Evolutionary conservation across 2,329 filamentous ascomycete genomes (phyloP), one percentile per base, ranked within the genome.

Genomic region (Fonsecaea multimorphosa): DNA sequence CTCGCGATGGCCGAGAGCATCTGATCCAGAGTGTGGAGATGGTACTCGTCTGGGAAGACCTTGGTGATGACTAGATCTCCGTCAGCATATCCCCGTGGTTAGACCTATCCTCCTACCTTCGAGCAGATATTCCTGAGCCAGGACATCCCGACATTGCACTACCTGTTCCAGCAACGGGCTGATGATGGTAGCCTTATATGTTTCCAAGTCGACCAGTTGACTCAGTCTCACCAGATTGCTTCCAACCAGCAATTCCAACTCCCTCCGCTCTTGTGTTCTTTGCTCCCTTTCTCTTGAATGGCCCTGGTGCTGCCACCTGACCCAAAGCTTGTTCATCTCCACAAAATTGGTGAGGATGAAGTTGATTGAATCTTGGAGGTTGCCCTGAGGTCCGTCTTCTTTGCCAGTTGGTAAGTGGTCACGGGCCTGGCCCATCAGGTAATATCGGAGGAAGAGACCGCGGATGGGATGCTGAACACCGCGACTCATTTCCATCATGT

Each of bases 401-500:
- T 88, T 89, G 55, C 91, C 91, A 1, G 86, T 87, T 0, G 95
- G 95, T 58, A 99, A 84, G 76, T 88, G 88, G 78, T 99, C 95
- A 74, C 95, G 87, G 44, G 95, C 94, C 81, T 99, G 95, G 40
- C 95, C 94, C 27, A 92, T 95, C 58, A 99, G 86, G 76, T 97
- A 99, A 80, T 99, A 99, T 76, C 95, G 89, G 74, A 99, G 81
- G 77, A 99, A 99, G 62, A 99, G 84, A 19, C 95, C 95, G 64
- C 95, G 91, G 69, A 97, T 93, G 16, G 95, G 95, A 79, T 99
- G 95, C 76, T 99, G 95, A 24, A 99, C 93, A 63, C 95, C 95
- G 69, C 95, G 87, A 80, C 93, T 98, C 95, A 99, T 99, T 80
- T 99, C 95, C 95, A 99, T 99, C 95, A 99, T 99, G 79, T 99